Evolutionary conservation across 2,329 filamentous ascomycete genomes (phyloP), one percentile per base, ranked within the genome.

Genomic region (Achaetomium macrosporum): DNA sequence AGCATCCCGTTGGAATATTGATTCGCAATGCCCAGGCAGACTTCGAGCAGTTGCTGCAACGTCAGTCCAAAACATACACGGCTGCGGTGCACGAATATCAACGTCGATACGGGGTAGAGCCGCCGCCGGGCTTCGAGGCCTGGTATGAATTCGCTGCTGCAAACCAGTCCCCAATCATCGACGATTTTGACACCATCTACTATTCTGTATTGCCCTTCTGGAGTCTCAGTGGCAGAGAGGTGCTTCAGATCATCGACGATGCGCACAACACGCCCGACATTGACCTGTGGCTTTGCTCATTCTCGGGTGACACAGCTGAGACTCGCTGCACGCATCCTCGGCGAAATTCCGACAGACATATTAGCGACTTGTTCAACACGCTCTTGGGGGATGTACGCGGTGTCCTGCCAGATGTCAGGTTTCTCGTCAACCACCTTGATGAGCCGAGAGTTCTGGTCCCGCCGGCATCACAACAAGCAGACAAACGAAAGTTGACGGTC

Each of bases 391-490:
- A 59, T 3, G 43, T 68, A 0, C 50, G n/a, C 0, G 49, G 45
- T 0, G 41, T 53, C 2, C 43, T 75, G 5, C 71, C 73, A 0
- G 63, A 76, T 25, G 50, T 75, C 11, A 64, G 63, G 9, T 71
- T 78, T 20, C 64, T 77, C 0, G 63, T 77, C 13, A 79, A 77
- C 42, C 68, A 72, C 37, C 63, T 78, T 3, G 75, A 79, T 47
- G 75, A 79, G 55, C 74, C 76, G 1, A 63, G 69, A 3, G 69
- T 76, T 3, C 10, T 77, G 16, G 40, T 69, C 9, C 66, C 65
- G 1, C 66, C 65, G 0, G 55, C 59, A 0, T 13, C 47, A 11
- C 20, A 35, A 10, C 33, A 10, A 44, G 13, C 51, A 10, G 19
- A n/a, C 12, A 13, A 47, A 5, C 10, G 36, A 12, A 29, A 19